phyloP scores from a whole-genome alignment of 345 rosid species.

The Hevea brasiliensis region DNA sequence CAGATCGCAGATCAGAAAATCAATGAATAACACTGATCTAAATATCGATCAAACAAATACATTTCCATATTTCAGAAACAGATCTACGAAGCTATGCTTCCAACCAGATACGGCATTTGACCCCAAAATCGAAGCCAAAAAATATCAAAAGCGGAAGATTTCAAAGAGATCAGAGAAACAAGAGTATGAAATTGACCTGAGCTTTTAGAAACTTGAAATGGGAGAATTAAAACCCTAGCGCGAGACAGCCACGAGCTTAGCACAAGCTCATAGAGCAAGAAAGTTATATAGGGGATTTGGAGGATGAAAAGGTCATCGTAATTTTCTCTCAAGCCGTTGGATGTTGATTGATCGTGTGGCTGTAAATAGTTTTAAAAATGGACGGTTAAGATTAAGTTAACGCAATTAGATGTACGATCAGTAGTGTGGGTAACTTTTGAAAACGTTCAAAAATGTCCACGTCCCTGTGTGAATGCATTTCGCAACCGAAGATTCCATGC shows the following conservation, averaged over 20 bases:
- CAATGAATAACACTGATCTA: not conserved
- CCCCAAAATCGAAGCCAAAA: too few species aligned
- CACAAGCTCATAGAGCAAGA: slow-evolving; percentile 39
- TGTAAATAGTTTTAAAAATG: not conserved
- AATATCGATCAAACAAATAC: not conserved
- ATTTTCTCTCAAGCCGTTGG: slow-evolving; percentile 36
- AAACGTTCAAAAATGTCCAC: not conserved
- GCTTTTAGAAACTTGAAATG: not conserved
- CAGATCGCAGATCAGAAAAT: not conserved
- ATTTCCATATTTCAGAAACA: not conserved
- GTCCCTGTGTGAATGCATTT: slow-evolving; percentile 9
- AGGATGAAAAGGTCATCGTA: slow-evolving; percentile 51
- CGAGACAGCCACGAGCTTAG: slow-evolving; percentile 43
- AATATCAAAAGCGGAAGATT: not conserved
- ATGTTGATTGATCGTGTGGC: slow-evolving; percentile 43
- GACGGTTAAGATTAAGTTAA: slow-evolving; percentile 29
- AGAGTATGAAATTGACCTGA: slow-evolving; percentile 8
- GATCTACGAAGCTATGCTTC: not conserved
- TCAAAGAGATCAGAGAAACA: not conserved
- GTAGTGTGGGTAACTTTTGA: slow-evolving; percentile 16
- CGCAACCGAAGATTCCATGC: slow-evolving; percentile 8
- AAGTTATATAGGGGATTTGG: slow-evolving; percentile 11
- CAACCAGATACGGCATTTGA: too few species aligned
- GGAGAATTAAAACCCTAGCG: not conserved
- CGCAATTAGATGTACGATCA: slow-evolving; percentile 16